These are phyloP conservation scores for Exophiala spinifera DNA, from an alignment of 2,329 filamentous ascomycete genomes.

Conservation along the genomic window DNA sequence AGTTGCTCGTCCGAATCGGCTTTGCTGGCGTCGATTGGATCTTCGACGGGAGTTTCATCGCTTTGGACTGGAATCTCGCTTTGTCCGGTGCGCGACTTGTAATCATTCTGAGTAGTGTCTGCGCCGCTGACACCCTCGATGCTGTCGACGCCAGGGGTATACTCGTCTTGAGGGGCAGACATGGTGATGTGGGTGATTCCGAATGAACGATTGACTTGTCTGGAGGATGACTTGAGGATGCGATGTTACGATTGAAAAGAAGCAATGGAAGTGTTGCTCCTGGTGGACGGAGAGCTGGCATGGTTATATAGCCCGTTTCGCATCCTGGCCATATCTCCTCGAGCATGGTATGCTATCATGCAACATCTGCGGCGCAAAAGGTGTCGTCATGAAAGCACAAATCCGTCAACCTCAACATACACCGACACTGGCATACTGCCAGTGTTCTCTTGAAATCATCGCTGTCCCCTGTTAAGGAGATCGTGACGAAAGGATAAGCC, in stretches of 20 bases:
- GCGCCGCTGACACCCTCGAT: constrained; percentile 12
- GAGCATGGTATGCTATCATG: background rate
- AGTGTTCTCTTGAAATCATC: constrained; percentile 1
- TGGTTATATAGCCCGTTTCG: background rate
- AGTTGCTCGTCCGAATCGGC: constrained; percentile 49
- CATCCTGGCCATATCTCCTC: background rate
- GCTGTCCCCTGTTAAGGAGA: background rate
- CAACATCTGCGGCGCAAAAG: background rate
- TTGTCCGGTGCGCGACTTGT: constrained; percentile 48
- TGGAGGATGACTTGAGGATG: background rate
- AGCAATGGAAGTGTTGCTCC: background rate
- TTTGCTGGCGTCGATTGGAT: constrained; percentile 42
- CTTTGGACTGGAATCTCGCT: constrained; percentile 46
- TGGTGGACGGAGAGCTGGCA: background rate
- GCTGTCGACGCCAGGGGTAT: constrained; percentile 14
- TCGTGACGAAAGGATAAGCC: background rate
- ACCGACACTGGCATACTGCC: background rate
- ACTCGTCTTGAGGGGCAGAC: constrained; percentile 21
- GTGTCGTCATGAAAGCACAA: constrained; percentile 13
- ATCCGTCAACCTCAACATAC: background rate
- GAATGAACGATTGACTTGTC: too few relatives aligned
- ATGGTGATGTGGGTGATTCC: background rate
- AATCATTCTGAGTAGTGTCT: constrained; percentile 42
- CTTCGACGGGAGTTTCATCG: constrained; percentile 47
- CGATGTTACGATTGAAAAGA: too few relatives aligned